Base-by-base conservation (phyloP, 2,329 filamentous ascomycete genomes). In the Chaetomium sp. region DNA sequence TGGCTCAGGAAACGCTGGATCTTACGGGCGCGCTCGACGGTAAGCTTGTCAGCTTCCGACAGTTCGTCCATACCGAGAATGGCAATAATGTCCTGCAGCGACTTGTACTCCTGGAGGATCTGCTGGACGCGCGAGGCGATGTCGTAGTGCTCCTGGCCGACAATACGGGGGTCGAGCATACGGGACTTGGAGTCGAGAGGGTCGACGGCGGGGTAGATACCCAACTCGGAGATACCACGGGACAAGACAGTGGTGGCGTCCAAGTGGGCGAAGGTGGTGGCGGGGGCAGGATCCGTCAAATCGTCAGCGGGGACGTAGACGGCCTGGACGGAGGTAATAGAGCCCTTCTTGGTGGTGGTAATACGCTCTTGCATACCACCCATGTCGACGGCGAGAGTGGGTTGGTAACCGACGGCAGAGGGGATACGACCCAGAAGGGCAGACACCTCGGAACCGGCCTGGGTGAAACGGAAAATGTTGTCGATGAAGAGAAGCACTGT, bases 31-130 rank as follows among this genome's bases (percentile, higher is more conserved):
- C 95, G 95, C 90, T 99, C 95, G 87, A 99, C 95, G 75, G 95
- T 98, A 77, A 99, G 89, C 90, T 99, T 97, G 83, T 99, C 95
- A 76, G 91, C 91, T 87, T 98, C 95, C 71, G 95, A 98, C 83
- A 99, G 85, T 82, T 99, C 95, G 83, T 99, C 95, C 95, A 99
- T 98, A 90, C 94, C 94, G 80, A 98, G 84, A 93, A 99, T 99
- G 83, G 95, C 95, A 87, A 97, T 97, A 89, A 99, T 99, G 86
- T 99, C 95, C 86, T 99, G 95, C 74, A 99, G 92, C 71, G 94
- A 98, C 91, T 98, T 98, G 91, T 99, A 99, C 87, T 98, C 95
- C 85, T 99, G 95, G 80, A 99, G 90, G 83, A 97, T 98, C 85
- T 97, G 93, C 87, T 99, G 95, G 78, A 99, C 95, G 75, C 90